Evolutionary conservation across 306 rosid genomes (phyloP).

Genomic region (Quercus aquifolioides): DNA sequence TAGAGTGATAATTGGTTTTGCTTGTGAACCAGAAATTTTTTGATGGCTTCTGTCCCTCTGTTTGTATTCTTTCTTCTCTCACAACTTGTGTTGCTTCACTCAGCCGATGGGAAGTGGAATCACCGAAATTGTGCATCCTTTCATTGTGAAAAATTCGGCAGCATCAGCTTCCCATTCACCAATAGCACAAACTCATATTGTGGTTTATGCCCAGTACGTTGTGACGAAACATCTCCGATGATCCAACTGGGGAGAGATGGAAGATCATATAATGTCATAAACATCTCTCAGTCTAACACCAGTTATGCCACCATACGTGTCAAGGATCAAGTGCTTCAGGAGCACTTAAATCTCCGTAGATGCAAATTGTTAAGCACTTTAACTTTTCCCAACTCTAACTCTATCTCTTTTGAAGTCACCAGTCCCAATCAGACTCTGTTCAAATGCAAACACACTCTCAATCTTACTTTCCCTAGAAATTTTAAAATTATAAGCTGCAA

Average conservation of each 20-base stretch:
- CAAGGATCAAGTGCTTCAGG: neutral
- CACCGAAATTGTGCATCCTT: slow-evolving; percentile 5
- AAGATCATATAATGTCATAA: neutral
- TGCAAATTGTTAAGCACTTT: neutral
- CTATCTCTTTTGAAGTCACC: neutral
- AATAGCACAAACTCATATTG: slow-evolving; percentile 1
- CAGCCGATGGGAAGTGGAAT: neutral
- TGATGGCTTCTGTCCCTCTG: slow-evolving; percentile 5
- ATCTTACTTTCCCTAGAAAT: neutral
- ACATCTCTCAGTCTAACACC: neutral
- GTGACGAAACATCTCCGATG: neutral
- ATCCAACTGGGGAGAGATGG: slow-evolving; percentile 23
- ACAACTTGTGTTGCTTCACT: slow-evolving; percentile 3
- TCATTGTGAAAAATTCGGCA: slow-evolving; percentile 26
- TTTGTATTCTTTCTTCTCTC: slow-evolving; percentile 12
- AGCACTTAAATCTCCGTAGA: neutral
- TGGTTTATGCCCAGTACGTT: slow-evolving; percentile 33
- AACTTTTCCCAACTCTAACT: slow-evolving; percentile 13
- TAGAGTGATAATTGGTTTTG: slow-evolving; percentile 3
- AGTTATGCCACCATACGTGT: neutral
- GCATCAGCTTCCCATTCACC: slow-evolving; percentile 29
- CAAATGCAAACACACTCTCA: slow-evolving; percentile 2
- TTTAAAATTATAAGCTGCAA: neutral
- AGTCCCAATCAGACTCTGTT: neutral
- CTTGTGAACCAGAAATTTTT: neutral